Conservation (phyloP, 2,329 filamentous ascomycete genomes). For the Plenodomus tracheiphilus region DNA sequence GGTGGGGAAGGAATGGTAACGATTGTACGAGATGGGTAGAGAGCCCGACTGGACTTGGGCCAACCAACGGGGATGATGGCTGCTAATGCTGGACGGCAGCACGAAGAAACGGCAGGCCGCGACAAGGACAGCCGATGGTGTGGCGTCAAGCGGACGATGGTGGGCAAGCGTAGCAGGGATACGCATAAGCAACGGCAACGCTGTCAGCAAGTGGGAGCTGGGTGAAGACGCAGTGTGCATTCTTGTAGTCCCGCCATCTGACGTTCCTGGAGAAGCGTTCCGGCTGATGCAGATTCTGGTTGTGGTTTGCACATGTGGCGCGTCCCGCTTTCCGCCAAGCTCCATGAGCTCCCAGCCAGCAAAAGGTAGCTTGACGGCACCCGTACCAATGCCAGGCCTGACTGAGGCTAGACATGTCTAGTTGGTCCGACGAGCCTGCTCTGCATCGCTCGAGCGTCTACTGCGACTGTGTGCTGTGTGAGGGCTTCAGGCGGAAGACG, state of each 20-base stretch:
- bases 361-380: conserved; percentile 24
- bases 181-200: conserved; percentile 36
- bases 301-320: conserved; percentile 41
- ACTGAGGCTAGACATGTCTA: conserved; percentile 17
- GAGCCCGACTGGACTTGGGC: conserved; percentile 37
- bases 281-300: conserved; percentile 37
- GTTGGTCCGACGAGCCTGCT: conserved; percentile 11
- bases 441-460: too few relatives aligned
- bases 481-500: neutral
- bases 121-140: conserved; percentile 42
- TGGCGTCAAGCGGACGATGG: conserved; percentile 40
- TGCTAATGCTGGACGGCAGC: conserved; percentile 33
- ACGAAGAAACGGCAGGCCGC: conserved; percentile 40
- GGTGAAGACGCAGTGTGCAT: conserved; percentile 28
- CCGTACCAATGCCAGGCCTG: too few relatives aligned
- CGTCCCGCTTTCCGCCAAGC: conserved; percentile 38
- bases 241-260: conserved; percentile 40
- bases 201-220: conserved; percentile 37
- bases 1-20: conserved; percentile 39
- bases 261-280: conserved; percentile 36
- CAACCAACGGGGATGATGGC: conserved; percentile 38
- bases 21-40: conserved; percentile 44
- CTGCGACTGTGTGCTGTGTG: too few relatives aligned
- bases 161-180: conserved; percentile 40
- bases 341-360: conserved; percentile 25